Conservation (phyloP, 192 early-diverging fungal species). For the Coemansia sp. region DNA sequence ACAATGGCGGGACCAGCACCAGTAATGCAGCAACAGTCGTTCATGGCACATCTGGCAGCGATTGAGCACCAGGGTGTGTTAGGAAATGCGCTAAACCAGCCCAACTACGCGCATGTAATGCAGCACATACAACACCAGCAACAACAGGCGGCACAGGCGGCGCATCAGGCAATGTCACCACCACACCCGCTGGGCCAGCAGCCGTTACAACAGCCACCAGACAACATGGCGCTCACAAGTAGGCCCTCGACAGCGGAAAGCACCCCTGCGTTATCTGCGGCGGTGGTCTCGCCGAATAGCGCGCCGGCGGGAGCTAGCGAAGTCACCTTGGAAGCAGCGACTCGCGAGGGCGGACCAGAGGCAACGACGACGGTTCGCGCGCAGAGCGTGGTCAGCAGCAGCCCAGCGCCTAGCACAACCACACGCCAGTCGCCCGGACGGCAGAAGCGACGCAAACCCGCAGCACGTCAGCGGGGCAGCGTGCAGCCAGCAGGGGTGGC, state of each 20-base stretch:
- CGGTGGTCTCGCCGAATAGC: conserved; percentile 1
- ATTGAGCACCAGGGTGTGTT: background rate
- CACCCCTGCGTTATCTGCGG: conserved; percentile 22
- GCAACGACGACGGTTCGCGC: background rate
- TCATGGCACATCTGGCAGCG: conserved; percentile 1
- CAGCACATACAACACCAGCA: conserved; percentile 29
- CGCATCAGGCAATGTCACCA: conserved; percentile 5
- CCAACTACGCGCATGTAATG: conserved; percentile 12
- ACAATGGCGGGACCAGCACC: background rate
- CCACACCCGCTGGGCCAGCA: conserved; percentile 3
- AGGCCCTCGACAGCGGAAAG: conserved; percentile 14
- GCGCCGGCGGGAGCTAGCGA: background rate
- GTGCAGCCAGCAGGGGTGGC: background rate
- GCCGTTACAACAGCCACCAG: background rate
- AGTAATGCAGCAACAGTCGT: background rate
- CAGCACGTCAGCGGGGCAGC: conserved; percentile 5
- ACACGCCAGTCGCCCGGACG: conserved; percentile 27
- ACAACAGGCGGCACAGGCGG: conserved; percentile 10
- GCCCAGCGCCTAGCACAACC: conserved; percentile 37
- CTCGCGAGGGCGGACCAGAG: too few species aligned
- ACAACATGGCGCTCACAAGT: conserved; percentile 6
- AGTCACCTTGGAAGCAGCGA: background rate
- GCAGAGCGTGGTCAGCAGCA: conserved; percentile 9
- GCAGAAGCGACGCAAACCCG: conserved; percentile 13
- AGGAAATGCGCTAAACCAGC: background rate